Evolutionary conservation across 768 basidiomycete genomes (phyloP), one percentile per base, ranked within the genome.

Genomic region (Suillus americanus): DNA sequence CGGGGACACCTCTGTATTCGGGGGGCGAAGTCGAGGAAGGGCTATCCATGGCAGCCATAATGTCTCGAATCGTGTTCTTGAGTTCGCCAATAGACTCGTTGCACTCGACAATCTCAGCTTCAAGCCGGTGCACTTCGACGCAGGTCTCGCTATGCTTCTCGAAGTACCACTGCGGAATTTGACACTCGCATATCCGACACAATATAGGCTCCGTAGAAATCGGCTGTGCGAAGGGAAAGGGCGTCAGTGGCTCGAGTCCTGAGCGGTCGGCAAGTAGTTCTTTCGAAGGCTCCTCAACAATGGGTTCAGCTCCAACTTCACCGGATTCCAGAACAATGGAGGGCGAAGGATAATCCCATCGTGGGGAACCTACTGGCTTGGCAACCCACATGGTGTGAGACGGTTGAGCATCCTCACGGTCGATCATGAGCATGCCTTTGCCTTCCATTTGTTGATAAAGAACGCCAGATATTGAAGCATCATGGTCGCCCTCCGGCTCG

Each of bases 111-210:
- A 99, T 95, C 76, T 97, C 96, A 20, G 95, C 95, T 77, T 99
- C 97, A 66, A 99, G 83, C 53, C 94, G 89, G 78, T 99, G 97
- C 3, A 92, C 90, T 79, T 98, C 97, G 69, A 88, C 94, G 71
- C 97, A 99, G 13, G 96, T 99, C 79, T 99, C 97, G 84, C 95
- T 99, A 81, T 99, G 97, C 80, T 98, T 99, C 80, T 99, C 97
- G 75, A 99, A 99, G 81, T 95, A 99, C 97, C 97, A 99, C 66
- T 97, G 92, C 3, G 97, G 96, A 64, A 99, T 92, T 69, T 92
- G 89, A 72, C 91, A 89, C 78, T 99, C 97, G 81, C 97, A 99
- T 67, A 99, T 99, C 37, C 97, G 92, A 79, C 97, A 99, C 25
- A 99, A 83, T 60, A 99, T 92, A 35, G 85, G 88, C 65, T 92